Percentiles rank a stretch among this genome's conserved stretches.
Conservation (phyloP, 2,329 filamentous ascomycete species). For the Tolypocladium guangdongense region DNA sequence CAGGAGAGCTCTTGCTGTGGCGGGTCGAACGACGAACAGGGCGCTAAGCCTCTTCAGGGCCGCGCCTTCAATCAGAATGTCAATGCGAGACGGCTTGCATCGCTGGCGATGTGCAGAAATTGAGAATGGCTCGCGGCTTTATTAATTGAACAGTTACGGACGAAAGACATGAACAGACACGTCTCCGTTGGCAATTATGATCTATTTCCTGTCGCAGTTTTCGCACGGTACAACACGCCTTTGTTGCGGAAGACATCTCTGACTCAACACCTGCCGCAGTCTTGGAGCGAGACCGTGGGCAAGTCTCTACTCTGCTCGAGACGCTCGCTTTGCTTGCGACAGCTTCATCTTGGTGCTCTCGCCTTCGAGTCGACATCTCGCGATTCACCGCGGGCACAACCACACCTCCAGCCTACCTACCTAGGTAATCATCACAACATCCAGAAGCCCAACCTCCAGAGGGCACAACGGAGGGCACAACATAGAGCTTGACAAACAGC, state of each 20-base stretch:
- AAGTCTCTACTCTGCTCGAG: neutral
- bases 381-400: too few species aligned
- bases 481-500: too few species aligned
- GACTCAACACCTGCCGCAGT: neutral
- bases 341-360: too few species aligned
- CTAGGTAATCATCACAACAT: too few species aligned
- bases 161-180: neutral
- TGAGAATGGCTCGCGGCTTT: too few species aligned
- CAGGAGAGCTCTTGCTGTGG: neutral
- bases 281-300: neutral
- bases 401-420: too few species aligned
- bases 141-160: too few species aligned
- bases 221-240: neutral
- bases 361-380: too few species aligned
- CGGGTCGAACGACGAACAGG: neutral
- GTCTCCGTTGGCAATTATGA: neutral
- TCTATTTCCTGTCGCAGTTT: neutral
- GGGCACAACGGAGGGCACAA: too few species aligned
- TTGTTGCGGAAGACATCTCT: neutral
- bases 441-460: too few species aligned
- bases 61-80: neutral
- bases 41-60: neutral
- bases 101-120: neutral
- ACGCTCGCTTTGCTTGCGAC: neutral
- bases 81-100: neutral